A percentile compares a stretch with the other conserved stretches of the same genome.
Conservation (phyloP, 2,329 filamentous ascomycete genomes). For the Xylaria digitata region DNA sequence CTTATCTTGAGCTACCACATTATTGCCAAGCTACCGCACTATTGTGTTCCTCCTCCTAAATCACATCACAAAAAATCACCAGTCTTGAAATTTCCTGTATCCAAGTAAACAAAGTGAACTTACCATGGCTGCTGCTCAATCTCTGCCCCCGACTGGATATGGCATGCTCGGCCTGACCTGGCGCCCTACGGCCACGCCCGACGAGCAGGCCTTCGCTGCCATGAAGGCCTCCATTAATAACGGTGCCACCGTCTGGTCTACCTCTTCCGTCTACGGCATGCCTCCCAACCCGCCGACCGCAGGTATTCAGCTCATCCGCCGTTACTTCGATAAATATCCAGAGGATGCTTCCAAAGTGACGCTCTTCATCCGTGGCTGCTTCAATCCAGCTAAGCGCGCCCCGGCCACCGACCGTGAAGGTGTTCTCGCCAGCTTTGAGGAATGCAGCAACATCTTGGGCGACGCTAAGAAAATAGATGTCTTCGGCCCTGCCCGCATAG, state of each 20-base stretch:
- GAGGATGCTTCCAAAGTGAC: slow-evolving; percentile 62
- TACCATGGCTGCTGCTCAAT: too few relatives aligned
- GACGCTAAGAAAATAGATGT: slow-evolving; percentile 61
- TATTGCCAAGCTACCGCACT: too few relatives aligned
- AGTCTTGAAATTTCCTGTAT: too few relatives aligned
- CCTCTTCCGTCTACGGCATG: slow-evolving; percentile 55
- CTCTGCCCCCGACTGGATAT: too few relatives aligned
- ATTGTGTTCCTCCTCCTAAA: too few relatives aligned
- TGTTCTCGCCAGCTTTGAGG: slow-evolving; percentile 57
- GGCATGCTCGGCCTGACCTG: too few relatives aligned
- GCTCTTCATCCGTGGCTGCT: slow-evolving; percentile 61
- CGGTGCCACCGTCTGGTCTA: slow-evolving; percentile 54
- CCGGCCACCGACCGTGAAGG: slow-evolving; percentile 56
- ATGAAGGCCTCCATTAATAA: slow-evolving; percentile 56
- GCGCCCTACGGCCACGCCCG: not conserved
- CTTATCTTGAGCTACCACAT: too few relatives aligned
- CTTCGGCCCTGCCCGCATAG: slow-evolving; percentile 60
- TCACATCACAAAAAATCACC: too few relatives aligned
- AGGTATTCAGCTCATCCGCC: slow-evolving; percentile 53
- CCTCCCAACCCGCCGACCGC: slow-evolving; percentile 44
- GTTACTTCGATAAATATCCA: slow-evolving; percentile 63
- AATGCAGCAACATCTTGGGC: slow-evolving; percentile 57
- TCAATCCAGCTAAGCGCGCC: slow-evolving; percentile 49
- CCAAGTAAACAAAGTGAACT: too few relatives aligned
- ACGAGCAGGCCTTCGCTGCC: slow-evolving; percentile 52